Percentiles rank a stretch among this genome's conserved stretches.
These are phyloP conservation scores for Pseudogymnoascus sp. DNA, from an alignment of 2,329 filamentous ascomycete genomes.

Conservation along the genomic window DNA sequence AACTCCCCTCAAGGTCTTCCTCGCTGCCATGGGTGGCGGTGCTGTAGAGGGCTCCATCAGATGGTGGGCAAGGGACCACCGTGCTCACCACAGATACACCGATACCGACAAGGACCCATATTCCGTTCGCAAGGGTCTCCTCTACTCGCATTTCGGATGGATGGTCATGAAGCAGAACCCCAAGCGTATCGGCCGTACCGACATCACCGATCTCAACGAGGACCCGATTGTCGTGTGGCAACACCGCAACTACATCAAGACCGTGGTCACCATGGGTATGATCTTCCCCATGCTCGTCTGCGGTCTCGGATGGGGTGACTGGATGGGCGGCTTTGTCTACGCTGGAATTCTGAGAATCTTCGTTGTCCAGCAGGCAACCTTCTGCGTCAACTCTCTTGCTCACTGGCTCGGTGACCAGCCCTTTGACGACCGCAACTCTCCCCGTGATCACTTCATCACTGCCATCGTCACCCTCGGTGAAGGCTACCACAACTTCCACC, in stretches of 20 bases:
- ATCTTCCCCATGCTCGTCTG: conserved; percentile 67
- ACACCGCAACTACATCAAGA: conserved; percentile 78
- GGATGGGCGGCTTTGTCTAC: conserved; percentile 74
- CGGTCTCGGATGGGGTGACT: conserved; percentile 75
- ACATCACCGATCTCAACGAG: conserved; percentile 82
- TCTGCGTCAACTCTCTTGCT: conserved; percentile 85
- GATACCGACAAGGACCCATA: conserved; percentile 90
- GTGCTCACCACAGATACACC: conserved; percentile 84
- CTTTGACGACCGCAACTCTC: conserved; percentile 87
- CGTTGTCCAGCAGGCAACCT: conserved; percentile 86
- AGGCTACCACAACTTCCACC: conserved; percentile 93
- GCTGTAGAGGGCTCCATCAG: conserved; percentile 79
- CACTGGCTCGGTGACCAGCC: conserved; percentile 91
- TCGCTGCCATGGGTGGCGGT: conserved; percentile 73
- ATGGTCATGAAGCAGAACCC: conserved; percentile 93
- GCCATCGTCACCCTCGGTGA: conserved; percentile 78
- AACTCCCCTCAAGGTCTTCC: conserved; percentile 69
- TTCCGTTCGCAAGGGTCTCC: conserved; percentile 78
- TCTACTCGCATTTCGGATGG: conserved; percentile 82
- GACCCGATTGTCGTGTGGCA: conserved; percentile 81
- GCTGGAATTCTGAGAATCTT: conserved; percentile 79
- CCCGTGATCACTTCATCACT: conserved; percentile 79
- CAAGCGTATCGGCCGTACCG: conserved; percentile 78
- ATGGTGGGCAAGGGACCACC: conserved; percentile 84
- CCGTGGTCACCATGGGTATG: conserved; percentile 68